Base-by-base conservation (phyloP, 176 grass and related monocot species). In the Rhynchospora pubera region DNA sequence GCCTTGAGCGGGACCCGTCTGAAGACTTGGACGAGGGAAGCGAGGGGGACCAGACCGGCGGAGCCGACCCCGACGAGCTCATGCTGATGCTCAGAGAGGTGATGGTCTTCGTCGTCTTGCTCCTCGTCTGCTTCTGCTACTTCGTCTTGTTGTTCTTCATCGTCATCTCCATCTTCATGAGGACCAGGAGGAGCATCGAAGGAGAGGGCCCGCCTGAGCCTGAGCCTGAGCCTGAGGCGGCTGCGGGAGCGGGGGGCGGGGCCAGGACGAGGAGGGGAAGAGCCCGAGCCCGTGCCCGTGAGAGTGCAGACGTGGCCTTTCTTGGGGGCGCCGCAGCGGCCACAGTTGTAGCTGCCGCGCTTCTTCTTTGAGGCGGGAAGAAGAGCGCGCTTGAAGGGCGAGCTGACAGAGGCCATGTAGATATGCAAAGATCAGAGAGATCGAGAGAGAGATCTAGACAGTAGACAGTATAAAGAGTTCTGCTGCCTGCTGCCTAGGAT, bases 331-430 rank as follows among this genome's bases (percentile, higher is more conserved):
- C 95, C 95, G 52, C 92, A 97, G 0, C 92, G 85, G 64, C 94
- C 94, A 61, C 94, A 97, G 85, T 93, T 97, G 83, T 97, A 97
- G 90, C 74, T 97, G 23, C 94, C 92, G 1, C 90, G 90, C 62
- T 84, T 86, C 87, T 97, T 94, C 34, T 39, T 39, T 39, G 34
- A 39, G 34, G 34, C 1, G 65, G 86, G 86, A 19, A 0, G 61
- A 79, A 66, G 63, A 57, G 66, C 81, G 15, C 43, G 61, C 59
- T 45, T 28, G 57, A 78, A 4, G 9, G 23, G 86, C 7, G 55
- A 42, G 39, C 12, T 57, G 30, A 62, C 61, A 9, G 43, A 22
- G 10, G 84, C 13, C 82, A 90, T 80, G 28, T 39, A 61, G 82
- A 22, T 16, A 66, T 12, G 23, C 47, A 83, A 82, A 77, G 86